Base-by-base conservation (phyloP, 371 early-diverging fungal species). In the Apophysomyces ossiformis region DNA sequence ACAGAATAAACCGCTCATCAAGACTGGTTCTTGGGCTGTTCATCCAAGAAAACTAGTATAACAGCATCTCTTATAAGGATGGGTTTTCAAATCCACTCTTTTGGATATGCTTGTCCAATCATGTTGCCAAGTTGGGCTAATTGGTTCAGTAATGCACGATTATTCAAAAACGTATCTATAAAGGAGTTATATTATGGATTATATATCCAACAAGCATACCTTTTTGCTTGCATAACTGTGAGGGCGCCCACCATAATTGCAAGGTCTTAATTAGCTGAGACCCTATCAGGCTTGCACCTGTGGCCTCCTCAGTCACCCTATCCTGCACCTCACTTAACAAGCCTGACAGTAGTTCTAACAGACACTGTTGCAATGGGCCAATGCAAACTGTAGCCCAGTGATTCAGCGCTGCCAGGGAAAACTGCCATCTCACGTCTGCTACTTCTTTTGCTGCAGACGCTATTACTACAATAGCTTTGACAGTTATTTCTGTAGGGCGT, bases 401-500 rank as follows among this genome's bases (percentile, higher is more conserved):
- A 50, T 50, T 50, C 54, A 50, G 54, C 21, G 54, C 54, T 9
- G 54, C 54, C 21, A 21, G 4, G 21, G 11, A 32, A 11, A 50
- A 50, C 2, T 50, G 54, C 35, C 54, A 50, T 18, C 9, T 50
- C 54, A 50, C 54, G 21, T 50, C 54, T 18, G 21, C 5, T 7
- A 9, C 21, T 21, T 50, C 21, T 21, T 50, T 50, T 21, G 16
- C 54, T 7, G 21, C 11, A 8, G 73, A 67, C 12, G 68, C 39
- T 11, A 72, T 63, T 8, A 60, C 64, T 4, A 74, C 4, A 1
- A 70, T 59, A 1, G 69, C 54, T 44, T 65, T 38, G 5, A 78
- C 18, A 32, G 75, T 58, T 16, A 45, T 38, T 16, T 66, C 50
- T 35, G 78, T 69, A 12, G 78, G 78, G 4, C 58, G 44, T 0